Conservation (phyloP, 345 rosid species). For the Dimocarpus longan region DNA sequence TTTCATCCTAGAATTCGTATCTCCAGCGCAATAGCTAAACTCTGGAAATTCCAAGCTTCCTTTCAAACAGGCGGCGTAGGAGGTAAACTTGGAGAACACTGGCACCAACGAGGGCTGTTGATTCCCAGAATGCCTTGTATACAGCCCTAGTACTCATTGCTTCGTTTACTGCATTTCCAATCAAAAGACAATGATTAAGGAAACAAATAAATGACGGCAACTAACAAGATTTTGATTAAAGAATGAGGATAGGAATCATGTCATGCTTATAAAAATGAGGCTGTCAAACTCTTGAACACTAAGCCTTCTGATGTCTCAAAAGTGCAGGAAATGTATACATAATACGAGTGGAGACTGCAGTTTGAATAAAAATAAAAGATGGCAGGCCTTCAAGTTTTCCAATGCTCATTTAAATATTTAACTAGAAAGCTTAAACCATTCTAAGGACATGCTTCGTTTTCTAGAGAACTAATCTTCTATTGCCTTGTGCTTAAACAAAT, state of each 20-base stretch:
- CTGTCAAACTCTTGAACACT: not conserved
- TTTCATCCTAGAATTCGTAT: not conserved
- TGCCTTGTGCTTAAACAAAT: not conserved
- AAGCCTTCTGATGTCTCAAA: not conserved
- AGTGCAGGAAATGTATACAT: not conserved
- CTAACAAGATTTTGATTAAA: not conserved
- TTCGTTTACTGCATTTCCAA: slow-evolving; percentile 57
- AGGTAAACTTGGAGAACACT: slow-evolving; percentile 71
- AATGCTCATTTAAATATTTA: not conserved
- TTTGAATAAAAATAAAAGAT: not conserved
- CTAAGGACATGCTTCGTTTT: not conserved
- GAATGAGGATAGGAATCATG: not conserved
- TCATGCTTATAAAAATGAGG: not conserved
- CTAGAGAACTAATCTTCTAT: not conserved
- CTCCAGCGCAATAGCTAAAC: slow-evolving; percentile 37
- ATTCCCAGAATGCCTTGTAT: slow-evolving; percentile 68
- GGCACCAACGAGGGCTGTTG: slow-evolving; percentile 60
- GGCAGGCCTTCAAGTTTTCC: not conserved
- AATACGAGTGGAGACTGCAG: too few relatives aligned
- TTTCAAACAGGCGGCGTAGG: slow-evolving; percentile 62
- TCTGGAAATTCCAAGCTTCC: slow-evolving; percentile 63
- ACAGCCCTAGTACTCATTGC: slow-evolving; percentile 60
- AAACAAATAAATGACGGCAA: not conserved
- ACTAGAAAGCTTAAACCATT: not conserved
- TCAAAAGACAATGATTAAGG: slow-evolving; percentile 7